A percentile compares a stretch with the other conserved stretches of the same genome.
phyloP scores from a whole-genome alignment of 257 asterid species.

The Misopates orontium region DNA sequence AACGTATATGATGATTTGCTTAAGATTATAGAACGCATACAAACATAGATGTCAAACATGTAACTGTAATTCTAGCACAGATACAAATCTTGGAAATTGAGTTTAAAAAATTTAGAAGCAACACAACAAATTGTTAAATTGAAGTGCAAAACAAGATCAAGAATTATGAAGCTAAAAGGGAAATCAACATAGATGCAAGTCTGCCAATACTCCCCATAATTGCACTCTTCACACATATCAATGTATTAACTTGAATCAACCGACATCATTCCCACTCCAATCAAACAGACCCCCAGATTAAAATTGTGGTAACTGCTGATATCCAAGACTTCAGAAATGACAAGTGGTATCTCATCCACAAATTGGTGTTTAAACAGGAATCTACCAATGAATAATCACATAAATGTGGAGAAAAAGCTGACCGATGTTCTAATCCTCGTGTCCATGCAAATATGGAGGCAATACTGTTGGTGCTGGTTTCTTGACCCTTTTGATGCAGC shows the following conservation, averaged over 20 bases:
- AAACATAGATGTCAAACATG: too few species aligned
- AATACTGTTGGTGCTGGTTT: constrained; percentile 91
- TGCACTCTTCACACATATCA: too few species aligned
- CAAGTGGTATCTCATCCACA: neutral
- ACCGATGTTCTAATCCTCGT: constrained; percentile 85
- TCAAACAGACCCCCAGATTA: too few species aligned
- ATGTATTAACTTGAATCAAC: too few species aligned
- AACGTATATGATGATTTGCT: constrained; percentile 6
- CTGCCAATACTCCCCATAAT: too few species aligned
- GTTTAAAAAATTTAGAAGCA: neutral
- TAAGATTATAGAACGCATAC: neutral
- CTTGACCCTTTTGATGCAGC: constrained; percentile 86
- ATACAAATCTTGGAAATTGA: neutral
- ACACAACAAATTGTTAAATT: neutral
- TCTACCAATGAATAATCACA: neutral
- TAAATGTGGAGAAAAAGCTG: constrained; percentile 18
- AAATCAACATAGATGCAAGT: too few species aligned
- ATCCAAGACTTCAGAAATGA: constrained; percentile 1
- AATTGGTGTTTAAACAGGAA: neutral
- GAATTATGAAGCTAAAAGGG: too few species aligned
- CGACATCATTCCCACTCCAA: too few species aligned
- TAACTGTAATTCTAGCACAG: neutral
- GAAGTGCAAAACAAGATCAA: too few species aligned
- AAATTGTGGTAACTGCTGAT: too few species aligned
- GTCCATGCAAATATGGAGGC: constrained; percentile 98